Conservation (phyloP, 257 asterid genomes). For the Fraxinus americana region DNA sequence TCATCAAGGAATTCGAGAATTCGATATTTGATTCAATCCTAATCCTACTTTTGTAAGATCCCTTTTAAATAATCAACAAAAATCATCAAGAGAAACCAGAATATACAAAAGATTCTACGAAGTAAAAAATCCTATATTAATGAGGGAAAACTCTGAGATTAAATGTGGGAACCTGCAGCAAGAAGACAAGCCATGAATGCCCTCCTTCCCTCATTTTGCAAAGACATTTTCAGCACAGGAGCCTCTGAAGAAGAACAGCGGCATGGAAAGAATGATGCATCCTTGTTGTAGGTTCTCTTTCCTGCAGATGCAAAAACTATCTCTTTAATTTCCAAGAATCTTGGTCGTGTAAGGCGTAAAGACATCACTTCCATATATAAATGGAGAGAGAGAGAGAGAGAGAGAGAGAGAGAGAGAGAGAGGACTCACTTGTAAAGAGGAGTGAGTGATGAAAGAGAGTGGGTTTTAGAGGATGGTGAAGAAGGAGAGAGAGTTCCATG, state of each 20-base stretch:
- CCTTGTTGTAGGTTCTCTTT: constrained; percentile 36
- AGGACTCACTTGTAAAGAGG: constrained; percentile 28
- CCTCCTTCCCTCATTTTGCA: constrained; percentile 64
- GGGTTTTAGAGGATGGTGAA: constrained; percentile 61
- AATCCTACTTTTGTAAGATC: no score
- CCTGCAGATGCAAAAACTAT: constrained; percentile 39
- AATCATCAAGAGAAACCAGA: background rate
- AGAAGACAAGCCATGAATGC: constrained; percentile 66
- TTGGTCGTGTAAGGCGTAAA: background rate
- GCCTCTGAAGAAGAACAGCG: constrained; percentile 48
- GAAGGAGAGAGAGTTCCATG: constrained; percentile 57
- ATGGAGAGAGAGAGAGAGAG: constrained; percentile 4
- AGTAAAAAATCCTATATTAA: background rate
- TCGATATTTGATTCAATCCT: background rate
- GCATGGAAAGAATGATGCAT: constrained; percentile 35
- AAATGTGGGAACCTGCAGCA: constrained; percentile 53
- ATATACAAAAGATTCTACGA: background rate
- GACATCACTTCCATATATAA: no score
- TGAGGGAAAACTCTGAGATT: background rate
- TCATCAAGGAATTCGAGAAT: background rate
- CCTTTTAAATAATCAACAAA: background rate
- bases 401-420: constrained; percentile 4
- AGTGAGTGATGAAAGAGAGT: constrained; percentile 37
- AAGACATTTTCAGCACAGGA: constrained; percentile 15
- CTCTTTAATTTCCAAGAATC: background rate